A percentile compares a stretch with the other conserved stretches of the same genome.
Evolutionary conservation across 257 asterid species (phyloP).

Genomic region (Nyctanthes arbortristis): DNA sequence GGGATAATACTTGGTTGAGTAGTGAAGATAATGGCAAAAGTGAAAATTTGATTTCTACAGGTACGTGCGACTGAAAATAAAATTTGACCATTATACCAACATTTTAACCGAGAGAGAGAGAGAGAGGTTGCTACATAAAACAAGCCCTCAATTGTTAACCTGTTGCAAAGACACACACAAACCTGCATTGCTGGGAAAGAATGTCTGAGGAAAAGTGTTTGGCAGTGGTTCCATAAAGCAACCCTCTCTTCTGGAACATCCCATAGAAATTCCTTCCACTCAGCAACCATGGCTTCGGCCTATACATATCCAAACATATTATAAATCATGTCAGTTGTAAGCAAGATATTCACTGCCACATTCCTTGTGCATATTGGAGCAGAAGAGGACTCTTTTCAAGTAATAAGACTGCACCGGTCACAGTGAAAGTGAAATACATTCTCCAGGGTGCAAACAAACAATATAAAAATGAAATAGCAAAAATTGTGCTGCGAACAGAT

Average conservation of each 20-base stretch:
- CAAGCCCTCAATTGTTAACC: slow-evolving; percentile 18
- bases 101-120: too few relatives aligned
- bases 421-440: slow-evolving; percentile 10
- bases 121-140: too few relatives aligned
- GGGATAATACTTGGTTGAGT: slow-evolving; percentile 13
- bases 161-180: slow-evolving; percentile 21
- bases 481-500: background rate
- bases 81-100: too few relatives aligned
- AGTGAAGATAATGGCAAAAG: slow-evolving; percentile 15
- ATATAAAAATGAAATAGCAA: background rate
- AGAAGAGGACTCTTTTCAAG: slow-evolving; percentile 13
- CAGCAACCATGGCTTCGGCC: slow-evolving; percentile 99
- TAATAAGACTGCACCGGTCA: slow-evolving; percentile 5
- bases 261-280: slow-evolving; percentile 99
- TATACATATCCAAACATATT: slow-evolving; percentile 39
- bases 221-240: slow-evolving; percentile 98
- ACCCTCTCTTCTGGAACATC: slow-evolving; percentile 97
- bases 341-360: slow-evolving; percentile 14
- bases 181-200: slow-evolving; percentile 93
- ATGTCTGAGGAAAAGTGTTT: slow-evolving; percentile 81
- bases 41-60: slow-evolving; percentile 1
- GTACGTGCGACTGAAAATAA: too few relatives aligned
- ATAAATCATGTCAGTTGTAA: slow-evolving; percentile 28
- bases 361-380: slow-evolving; percentile 7
- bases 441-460: background rate